These are phyloP conservation scores for Nadsonia commutata DNA, from an alignment of 1,139 yeast species.

Conservation along the genomic window DNA sequence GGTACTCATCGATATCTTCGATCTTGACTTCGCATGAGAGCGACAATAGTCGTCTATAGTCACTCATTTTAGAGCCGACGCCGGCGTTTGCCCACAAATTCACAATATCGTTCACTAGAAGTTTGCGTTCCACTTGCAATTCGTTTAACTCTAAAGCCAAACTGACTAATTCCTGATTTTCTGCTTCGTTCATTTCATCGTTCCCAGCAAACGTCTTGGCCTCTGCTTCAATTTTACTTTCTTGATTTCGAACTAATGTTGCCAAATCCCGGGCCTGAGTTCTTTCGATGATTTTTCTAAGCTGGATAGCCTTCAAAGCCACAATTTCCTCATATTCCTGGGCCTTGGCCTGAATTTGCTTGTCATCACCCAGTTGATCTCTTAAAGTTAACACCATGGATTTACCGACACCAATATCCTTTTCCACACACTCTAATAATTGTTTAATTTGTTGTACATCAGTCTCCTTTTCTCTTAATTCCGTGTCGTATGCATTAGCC, in stretches of 20 bases:
- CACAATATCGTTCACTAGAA: constrained; percentile 31
- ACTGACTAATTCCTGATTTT: constrained; percentile 16
- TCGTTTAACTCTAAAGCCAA: constrained; percentile 28
- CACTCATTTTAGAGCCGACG: constrained; percentile 48
- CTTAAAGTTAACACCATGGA: constrained; percentile 20
- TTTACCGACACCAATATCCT: constrained; percentile 25
- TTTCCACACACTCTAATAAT: constrained; percentile 26
- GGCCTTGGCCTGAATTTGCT: constrained; percentile 14
- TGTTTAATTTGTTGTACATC: constrained; percentile 32
- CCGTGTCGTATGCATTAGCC: constrained; percentile 41
- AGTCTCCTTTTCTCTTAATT: constrained; percentile 35
- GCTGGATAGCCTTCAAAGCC: constrained; percentile 20
- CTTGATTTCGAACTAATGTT: constrained; percentile 31
- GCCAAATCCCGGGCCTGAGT: constrained; percentile 43
- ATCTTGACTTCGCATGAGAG: constrained; percentile 67
- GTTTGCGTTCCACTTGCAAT: constrained; percentile 35
- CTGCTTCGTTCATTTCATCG: constrained; percentile 7
- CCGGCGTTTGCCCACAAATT: constrained; percentile 32
- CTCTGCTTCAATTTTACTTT: constrained; percentile 26
- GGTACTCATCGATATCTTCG: constrained; percentile 65
- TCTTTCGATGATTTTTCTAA: constrained; percentile 35
- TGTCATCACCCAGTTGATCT: constrained; percentile 20
- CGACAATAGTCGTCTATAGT: constrained; percentile 69
- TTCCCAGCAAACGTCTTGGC: constrained; percentile 5
- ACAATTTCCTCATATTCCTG: constrained; percentile 19